phyloP scores from a whole-genome alignment of 495 filamentous ascomycete genomes.

The Hypomontagnella submonticulosa region DNA sequence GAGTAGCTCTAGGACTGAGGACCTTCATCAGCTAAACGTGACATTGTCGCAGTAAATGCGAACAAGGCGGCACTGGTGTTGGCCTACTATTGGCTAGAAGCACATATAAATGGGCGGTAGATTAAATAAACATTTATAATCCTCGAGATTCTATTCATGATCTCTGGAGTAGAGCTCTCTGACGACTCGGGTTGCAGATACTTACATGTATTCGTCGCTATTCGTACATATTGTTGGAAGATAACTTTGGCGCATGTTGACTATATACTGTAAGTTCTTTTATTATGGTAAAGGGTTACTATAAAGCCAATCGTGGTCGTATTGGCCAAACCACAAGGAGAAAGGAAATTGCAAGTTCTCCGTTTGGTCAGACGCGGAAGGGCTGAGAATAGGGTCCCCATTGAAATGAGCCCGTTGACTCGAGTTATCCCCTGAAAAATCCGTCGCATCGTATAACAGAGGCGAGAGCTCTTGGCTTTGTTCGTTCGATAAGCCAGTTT shows the following conservation, averaged over 20 bases:
- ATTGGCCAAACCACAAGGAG: conserved; percentile 27
- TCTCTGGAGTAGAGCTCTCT: neutral
- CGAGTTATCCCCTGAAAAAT: conserved; percentile 1
- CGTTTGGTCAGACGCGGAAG: conserved; percentile 4
- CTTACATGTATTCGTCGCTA: too few species aligned
- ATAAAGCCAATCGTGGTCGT: conserved; percentile 29
- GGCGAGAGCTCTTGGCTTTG: conserved; percentile 6
- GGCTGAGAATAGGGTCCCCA: conserved; percentile 5
- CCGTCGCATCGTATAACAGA: neutral
- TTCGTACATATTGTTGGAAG: too few species aligned
- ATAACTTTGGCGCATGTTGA: neutral
- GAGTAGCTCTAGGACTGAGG: conserved; percentile 25
- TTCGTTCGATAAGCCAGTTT: neutral
- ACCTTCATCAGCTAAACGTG: conserved; percentile 21
- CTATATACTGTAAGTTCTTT: neutral
- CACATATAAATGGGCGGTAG: neutral
- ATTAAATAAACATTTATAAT: too few species aligned
- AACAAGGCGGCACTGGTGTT: neutral
- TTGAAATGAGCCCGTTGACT: conserved; percentile 9
- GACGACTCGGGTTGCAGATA: too few species aligned
- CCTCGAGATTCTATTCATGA: neutral
- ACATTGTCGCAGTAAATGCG: conserved; percentile 8
- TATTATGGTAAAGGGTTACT: neutral
- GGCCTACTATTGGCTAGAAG: neutral
- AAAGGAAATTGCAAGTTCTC: conserved; percentile 29